A percentile compares a stretch with the other conserved stretches of the same genome.
Evolutionary conservation across 2,329 filamentous ascomycete genomes (phyloP).

Genomic region (Pseudogymnoascus destructans): DNA sequence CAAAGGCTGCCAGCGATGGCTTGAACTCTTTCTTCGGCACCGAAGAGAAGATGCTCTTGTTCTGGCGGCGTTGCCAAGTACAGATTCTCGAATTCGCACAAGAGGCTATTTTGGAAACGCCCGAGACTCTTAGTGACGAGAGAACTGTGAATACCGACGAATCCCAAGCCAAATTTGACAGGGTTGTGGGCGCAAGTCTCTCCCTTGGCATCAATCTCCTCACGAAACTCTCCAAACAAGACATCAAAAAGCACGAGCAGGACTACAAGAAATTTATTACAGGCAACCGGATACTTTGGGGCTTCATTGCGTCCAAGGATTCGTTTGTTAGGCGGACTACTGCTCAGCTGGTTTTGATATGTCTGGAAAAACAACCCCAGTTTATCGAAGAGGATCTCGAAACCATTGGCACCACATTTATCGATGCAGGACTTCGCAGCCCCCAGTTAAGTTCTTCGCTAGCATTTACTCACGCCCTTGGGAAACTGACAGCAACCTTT

Average conservation of each 20-base stretch:
- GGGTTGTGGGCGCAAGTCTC: conserved; percentile 50
- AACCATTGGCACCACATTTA: conserved; percentile 44
- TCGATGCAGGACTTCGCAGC: conserved; percentile 60
- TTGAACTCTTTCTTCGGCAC: conserved; percentile 63
- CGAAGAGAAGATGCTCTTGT: conserved; percentile 60
- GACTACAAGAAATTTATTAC: conserved; percentile 55
- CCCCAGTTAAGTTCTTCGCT: conserved; percentile 62
- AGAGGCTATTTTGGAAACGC: conserved; percentile 67
- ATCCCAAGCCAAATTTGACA: conserved; percentile 69
- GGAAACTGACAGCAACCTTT: conserved; percentile 48
- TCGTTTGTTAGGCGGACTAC: conserved; percentile 36
- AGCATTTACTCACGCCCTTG: conserved; percentile 55
- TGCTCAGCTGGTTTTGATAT: conserved; percentile 38
- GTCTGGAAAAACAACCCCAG: conserved; percentile 35
- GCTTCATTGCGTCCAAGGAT: conserved; percentile 50
- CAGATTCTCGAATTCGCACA: conserved; percentile 72
- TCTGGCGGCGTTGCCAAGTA: conserved; percentile 71
- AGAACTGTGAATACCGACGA: conserved; percentile 74
- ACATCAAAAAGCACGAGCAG: conserved; percentile 45
- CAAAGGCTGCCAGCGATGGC: conserved; percentile 64
- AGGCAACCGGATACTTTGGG: conserved; percentile 50
- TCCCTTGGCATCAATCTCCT: conserved; percentile 43
- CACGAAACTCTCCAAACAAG: conserved; percentile 34
- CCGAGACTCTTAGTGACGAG: conserved; percentile 77
- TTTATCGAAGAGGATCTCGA: conserved; percentile 37